phyloP scores from a whole-genome alignment of 1,284 basidiomycete species.

The Apiotrichum brassicae region DNA sequence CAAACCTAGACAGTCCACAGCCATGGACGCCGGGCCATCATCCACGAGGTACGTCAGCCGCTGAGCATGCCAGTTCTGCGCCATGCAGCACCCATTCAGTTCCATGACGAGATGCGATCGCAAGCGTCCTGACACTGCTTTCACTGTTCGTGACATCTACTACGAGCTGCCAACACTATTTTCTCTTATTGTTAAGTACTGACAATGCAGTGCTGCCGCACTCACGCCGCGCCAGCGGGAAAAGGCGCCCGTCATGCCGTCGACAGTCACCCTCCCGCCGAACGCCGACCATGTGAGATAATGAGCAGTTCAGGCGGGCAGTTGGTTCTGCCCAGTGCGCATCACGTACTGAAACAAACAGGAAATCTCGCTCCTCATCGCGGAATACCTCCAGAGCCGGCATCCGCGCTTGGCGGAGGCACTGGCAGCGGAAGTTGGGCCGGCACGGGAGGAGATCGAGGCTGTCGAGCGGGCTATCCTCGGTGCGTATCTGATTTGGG shows the following conservation, averaged over 20 bases:
- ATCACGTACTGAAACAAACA: conserved; percentile 5
- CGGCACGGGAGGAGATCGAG: conserved; percentile 40
- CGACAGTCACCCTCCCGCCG: conserved; percentile 7
- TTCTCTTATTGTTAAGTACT: neutral
- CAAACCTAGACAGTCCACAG: too few species aligned
- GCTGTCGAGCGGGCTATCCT: conserved; percentile 47
- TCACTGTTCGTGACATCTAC: too few species aligned
- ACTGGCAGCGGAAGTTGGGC: conserved; percentile 46
- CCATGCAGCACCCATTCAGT: too few species aligned
- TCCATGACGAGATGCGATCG: too few species aligned
- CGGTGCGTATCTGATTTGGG: conserved; percentile 19
- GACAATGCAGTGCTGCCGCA: too few species aligned
- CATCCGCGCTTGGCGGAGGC: conserved; percentile 42
- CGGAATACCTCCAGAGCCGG: conserved; percentile 47
- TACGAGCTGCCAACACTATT: too few species aligned
- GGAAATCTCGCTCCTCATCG: conserved; percentile 45
- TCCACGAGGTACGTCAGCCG: too few species aligned
- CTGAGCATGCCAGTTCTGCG: too few species aligned
- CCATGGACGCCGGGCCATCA: too few species aligned
- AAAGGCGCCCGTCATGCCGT: conserved; percentile 8
- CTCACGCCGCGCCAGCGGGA: conserved; percentile 13
- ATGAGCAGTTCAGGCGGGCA: neutral
- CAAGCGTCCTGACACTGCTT: too few species aligned
- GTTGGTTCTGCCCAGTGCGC: neutral
- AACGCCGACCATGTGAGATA: conserved; percentile 11